Conservation (phyloP, 2,329 filamentous ascomycete species). For the Claviceps fusiformis region DNA sequence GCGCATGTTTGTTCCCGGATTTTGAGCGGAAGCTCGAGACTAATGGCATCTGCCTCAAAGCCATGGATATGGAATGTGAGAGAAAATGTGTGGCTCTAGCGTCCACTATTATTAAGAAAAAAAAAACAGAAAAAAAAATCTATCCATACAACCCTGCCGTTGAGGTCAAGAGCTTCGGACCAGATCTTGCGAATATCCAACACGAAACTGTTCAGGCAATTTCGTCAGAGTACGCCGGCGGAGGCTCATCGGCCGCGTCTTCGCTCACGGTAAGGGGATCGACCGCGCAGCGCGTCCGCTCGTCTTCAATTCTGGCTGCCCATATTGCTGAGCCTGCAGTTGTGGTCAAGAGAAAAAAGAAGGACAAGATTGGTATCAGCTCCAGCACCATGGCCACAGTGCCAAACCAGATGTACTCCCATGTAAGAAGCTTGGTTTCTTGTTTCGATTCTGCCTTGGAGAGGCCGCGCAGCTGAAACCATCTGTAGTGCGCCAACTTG, state of each 20-base stretch:
- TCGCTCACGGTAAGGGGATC: slow-evolving; percentile 6
- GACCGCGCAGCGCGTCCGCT: slow-evolving; percentile 17
- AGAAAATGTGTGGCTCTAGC: not conserved
- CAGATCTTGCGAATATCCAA: not conserved
- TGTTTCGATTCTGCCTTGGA: slow-evolving; percentile 59
- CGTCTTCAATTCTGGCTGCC: slow-evolving; percentile 64
- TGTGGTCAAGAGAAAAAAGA: slow-evolving; percentile 85
- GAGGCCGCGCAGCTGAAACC: slow-evolving; percentile 68
- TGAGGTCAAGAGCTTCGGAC: not conserved
- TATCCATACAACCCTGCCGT: not conserved
- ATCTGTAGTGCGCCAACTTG: slow-evolving; percentile 81
- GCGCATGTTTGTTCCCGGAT: not conserved
- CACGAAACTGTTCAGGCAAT: slow-evolving; percentile 1
- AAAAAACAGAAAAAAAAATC: too few relatives aligned
- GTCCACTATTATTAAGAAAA: not conserved
- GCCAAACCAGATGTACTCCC: slow-evolving; percentile 91
- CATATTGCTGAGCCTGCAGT: slow-evolving; percentile 76
- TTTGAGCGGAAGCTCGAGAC: not conserved
- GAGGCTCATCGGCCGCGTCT: slow-evolving; percentile 10
- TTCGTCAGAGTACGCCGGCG: slow-evolving; percentile 18
- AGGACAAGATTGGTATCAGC: slow-evolving; percentile 79
- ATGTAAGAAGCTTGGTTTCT: slow-evolving; percentile 52
- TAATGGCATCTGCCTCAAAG: not conserved
- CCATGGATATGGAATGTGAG: not conserved
- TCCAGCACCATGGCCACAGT: slow-evolving; percentile 72